phyloP scores from a whole-genome alignment of 2,329 filamentous ascomycete species.

The Claviceps sp. region DNA sequence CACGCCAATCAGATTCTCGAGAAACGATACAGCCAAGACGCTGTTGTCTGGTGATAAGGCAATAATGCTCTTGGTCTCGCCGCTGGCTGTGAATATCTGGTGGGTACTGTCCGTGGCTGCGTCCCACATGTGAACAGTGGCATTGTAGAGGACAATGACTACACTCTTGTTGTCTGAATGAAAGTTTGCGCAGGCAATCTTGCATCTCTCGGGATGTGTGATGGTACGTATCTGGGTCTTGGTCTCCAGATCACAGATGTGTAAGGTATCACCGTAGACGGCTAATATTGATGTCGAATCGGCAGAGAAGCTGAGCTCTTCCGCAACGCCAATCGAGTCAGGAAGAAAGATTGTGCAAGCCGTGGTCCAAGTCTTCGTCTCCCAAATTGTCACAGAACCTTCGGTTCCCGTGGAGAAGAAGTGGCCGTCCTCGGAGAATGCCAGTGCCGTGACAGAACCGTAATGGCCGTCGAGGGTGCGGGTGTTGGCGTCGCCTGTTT shows the following conservation, averaged over 20 bases:
- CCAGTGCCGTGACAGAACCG: constrained; percentile 5
- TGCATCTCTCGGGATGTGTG: constrained; percentile 3
- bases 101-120: constrained; percentile 1
- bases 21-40: constrained; percentile 6
- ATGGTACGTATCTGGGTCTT: constrained; percentile 1
- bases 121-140: constrained; percentile 6
- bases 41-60: constrained; percentile 6
- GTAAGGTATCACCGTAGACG: constrained; percentile 5
- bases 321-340: constrained; percentile 5
- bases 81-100: constrained; percentile 6
- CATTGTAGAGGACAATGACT: constrained; percentile 5
- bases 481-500: constrained; percentile 5
- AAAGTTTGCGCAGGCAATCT: constrained; percentile 7
- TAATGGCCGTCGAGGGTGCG: constrained; percentile 6
- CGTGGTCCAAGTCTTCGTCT: neutral
- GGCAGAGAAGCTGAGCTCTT: constrained; percentile 7
- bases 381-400: constrained; percentile 6
- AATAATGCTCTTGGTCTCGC: constrained; percentile 7
- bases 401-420: constrained; percentile 6
- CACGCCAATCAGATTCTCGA: constrained; percentile 7
- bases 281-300: constrained; percentile 6
- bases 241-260: constrained; percentile 6
- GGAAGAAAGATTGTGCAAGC: constrained; percentile 6
- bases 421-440: constrained; percentile 6
- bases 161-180: constrained; percentile 4